A percentile compares a stretch with the other conserved stretches of the same genome.
Conservation (phyloP, 1,139 yeast genomes). For the Geotrichum candidum region DNA sequence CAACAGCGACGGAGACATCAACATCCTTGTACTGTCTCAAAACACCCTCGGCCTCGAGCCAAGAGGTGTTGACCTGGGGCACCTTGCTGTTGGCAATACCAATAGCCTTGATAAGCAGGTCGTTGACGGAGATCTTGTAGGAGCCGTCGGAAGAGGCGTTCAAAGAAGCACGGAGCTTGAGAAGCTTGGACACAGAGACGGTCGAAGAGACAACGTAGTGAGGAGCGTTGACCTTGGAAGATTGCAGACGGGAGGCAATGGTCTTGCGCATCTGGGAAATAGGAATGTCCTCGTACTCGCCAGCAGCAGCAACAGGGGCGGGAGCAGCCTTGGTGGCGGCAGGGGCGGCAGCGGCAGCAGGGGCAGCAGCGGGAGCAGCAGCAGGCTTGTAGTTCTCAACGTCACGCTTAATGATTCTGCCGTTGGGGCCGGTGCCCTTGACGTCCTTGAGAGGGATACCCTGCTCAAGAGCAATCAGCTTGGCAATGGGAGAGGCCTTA, state of each 20-base stretch:
- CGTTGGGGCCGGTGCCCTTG: constrained; percentile 91
- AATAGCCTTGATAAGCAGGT: constrained; percentile 87
- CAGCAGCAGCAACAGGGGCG: constrained; percentile 48
- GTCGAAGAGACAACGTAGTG: constrained; percentile 86
- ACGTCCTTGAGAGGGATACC: constrained; percentile 81
- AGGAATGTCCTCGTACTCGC: constrained; percentile 74
- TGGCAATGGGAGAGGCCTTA: constrained; percentile 93
- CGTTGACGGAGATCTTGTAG: constrained; percentile 90
- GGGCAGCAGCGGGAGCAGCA: constrained; percentile 37
- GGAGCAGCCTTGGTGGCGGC: constrained; percentile 42
- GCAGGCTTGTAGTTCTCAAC: constrained; percentile 57
- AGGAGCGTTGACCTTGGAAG: constrained; percentile 83
- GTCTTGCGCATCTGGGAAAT: constrained; percentile 89
- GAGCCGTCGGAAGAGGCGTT: constrained; percentile 81
- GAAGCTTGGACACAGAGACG: constrained; percentile 79
- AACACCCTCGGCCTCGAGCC: constrained; percentile 84
- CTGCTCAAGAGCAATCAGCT: constrained; percentile 85
- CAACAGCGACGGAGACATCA: constrained; percentile 97
- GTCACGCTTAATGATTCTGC: constrained; percentile 88
- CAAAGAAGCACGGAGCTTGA: constrained; percentile 86
- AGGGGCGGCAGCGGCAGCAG: constrained; percentile 43
- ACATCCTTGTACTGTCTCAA: constrained; percentile 89
- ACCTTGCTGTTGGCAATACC: constrained; percentile 85
- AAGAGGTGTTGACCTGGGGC: constrained; percentile 90
- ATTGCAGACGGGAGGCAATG: constrained; percentile 80